Base-by-base conservation (phyloP, 1,284 basidiomycete genomes). In the Ganoderma meredithae region DNA sequence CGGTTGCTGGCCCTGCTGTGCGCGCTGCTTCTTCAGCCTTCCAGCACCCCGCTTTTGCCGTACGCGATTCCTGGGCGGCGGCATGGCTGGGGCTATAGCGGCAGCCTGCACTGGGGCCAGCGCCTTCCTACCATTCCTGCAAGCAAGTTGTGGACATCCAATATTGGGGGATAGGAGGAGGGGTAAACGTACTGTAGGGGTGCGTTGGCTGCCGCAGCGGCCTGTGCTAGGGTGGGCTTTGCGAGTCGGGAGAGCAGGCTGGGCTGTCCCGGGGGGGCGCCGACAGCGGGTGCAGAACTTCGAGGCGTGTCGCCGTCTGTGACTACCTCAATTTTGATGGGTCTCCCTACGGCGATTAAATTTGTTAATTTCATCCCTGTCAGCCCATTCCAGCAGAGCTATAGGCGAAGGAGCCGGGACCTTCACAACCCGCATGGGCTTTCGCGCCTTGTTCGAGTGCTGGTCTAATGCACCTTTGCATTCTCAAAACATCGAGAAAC, bases 281-380 rank as follows among this genome's bases (percentile, higher is more conserved):
- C 62, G 55, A 64, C 67, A 49, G 74, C 62, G 55, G 64, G 64
- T 27, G 73, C 39, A 22, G 63, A 59, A 60, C 44, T 65, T 27
- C 65, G 69, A 27, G 73, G 70, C 12, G 77, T 72, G 65, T 80
- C 78, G 17, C 71, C 74, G 75, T 92, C 88, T 1, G 83, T 76
- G 6, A 93, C 81, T 25, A 92, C 80, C 76, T 93, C 90, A 67
- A 93, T 90, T 75, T 88, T 89, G 64, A 93, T 86, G 5, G 88
- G 87, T 63, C 87, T 84, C 70, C 87, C 91, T 92, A 64, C n/a
- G 8, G 19, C 1, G 44, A 41, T 3, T 19, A 7, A 19, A 36
- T 1, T 9, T 17, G 36, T 56, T 17, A 58, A 27, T 49, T 33
- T 13, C n/a, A 56, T 25, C n/a, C 17, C 53, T 15, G 8, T n/a